Conservation (phyloP, 306 rosid species). For the Benincasa hispida region DNA sequence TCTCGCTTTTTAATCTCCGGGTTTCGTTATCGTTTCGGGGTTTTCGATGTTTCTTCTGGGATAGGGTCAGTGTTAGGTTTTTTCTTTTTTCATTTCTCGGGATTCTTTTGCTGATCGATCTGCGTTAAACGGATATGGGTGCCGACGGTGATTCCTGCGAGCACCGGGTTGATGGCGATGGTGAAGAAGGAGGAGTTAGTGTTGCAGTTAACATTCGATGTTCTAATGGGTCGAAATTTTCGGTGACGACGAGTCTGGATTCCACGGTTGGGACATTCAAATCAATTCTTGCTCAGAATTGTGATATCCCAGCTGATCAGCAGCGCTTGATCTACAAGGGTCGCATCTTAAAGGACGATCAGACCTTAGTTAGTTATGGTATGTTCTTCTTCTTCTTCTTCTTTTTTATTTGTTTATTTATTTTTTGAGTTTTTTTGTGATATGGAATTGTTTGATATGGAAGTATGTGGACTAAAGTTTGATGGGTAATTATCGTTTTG, state of each 20-base stretch:
- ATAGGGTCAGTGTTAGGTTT: constrained; percentile 1
- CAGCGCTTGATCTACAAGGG: constrained; percentile 91
- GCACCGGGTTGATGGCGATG: constrained; percentile 1
- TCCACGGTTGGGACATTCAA: constrained; percentile 48
- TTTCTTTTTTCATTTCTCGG: background rate
- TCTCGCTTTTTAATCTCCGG: background rate
- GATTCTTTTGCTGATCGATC: constrained; percentile 3
- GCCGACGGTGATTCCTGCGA: constrained; percentile 11
- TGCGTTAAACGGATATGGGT: background rate
- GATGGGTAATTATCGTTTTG: background rate
- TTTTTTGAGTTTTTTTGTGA: background rate
- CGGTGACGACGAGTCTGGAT: constrained; percentile 39
- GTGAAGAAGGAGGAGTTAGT: background rate
- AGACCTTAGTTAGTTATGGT: constrained; percentile 66
- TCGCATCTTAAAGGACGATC: constrained; percentile 74
- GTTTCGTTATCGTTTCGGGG: constrained; percentile 7
- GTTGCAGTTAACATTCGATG: constrained; percentile 43
- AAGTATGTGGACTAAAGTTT: background rate
- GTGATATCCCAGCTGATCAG: constrained; percentile 47
- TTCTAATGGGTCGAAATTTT: constrained; percentile 61
- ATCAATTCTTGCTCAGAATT: constrained; percentile 33
- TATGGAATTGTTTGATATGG: background rate
- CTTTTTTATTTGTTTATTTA: too few relatives aligned
- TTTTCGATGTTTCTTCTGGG: constrained; percentile 3
- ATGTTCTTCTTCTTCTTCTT: background rate